Conservation (phyloP, 805 yeast species). For the Spathaspora girioi region DNA sequence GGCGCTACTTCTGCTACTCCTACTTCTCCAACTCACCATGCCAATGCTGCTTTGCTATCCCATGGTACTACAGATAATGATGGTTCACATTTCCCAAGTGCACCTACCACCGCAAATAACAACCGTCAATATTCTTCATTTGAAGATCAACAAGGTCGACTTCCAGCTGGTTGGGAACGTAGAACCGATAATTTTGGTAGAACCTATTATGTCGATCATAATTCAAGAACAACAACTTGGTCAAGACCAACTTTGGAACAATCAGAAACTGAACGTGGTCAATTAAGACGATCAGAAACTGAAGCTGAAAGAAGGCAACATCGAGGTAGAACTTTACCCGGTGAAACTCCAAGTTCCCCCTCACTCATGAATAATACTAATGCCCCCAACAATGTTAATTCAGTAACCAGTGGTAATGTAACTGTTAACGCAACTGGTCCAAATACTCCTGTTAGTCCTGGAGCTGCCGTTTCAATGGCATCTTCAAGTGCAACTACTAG, state of each 20-base stretch:
- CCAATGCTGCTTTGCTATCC: conserved; percentile 15
- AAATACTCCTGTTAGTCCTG: conserved; percentile 55
- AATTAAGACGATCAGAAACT: conserved; percentile 62
- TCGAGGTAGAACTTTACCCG: conserved; percentile 86
- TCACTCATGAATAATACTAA: conserved; percentile 20
- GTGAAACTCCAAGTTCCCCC: conserved; percentile 39
- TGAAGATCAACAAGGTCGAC: conserved; percentile 93
- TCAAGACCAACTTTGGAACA: conserved; percentile 87
- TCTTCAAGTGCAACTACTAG: conserved; percentile 88
- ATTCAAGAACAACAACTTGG: conserved; percentile 99
- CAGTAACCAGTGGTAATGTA: conserved; percentile 41
- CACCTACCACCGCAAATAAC: conserved; percentile 6
- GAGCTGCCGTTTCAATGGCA: conserved; percentile 65
- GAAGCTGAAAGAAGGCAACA: conserved; percentile 91
- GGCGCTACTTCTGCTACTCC: conserved; percentile 12
- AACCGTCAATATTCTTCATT: conserved; percentile 82
- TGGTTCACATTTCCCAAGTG: conserved; percentile 6
- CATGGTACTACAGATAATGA: conserved; percentile 11
- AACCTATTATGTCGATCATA: conserved; percentile 97
- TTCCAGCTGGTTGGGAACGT: conserved; percentile 99
- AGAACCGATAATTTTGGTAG: conserved; percentile 97
- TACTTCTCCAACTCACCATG: conserved; percentile 12
- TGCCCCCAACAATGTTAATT: conserved; percentile 10
- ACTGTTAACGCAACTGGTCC: conserved; percentile 43
- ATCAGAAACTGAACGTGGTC: conserved; percentile 65